phyloP scores from a whole-genome alignment of 495 filamentous ascomycete species.

The Pseudevernia furfuracea region DNA sequence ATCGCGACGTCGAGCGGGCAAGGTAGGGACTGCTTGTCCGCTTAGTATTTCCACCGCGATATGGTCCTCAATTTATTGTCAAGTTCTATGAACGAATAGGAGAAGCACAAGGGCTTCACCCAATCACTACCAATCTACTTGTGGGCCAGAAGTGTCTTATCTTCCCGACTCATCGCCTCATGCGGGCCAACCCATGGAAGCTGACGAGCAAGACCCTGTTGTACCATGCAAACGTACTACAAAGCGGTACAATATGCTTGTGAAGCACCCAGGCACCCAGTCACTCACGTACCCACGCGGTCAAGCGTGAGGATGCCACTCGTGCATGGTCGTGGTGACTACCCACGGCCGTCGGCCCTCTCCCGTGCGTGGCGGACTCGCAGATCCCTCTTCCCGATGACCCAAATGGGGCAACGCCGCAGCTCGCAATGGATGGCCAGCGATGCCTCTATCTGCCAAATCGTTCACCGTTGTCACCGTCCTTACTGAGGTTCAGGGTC shows the following conservation, averaged over 20 bases:
- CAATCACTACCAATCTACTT: background rate
- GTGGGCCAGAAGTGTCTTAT: background rate
- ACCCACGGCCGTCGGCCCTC: slow-evolving; percentile 6
- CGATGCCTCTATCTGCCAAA: background rate
- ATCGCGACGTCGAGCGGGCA: background rate
- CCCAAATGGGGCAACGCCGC: background rate
- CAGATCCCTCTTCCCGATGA: background rate
- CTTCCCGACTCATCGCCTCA: background rate
- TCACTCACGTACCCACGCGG: no score
- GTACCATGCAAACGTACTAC: background rate
- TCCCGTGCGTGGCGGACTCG: slow-evolving; percentile 7
- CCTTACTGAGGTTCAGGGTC: background rate
- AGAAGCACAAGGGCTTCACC: background rate
- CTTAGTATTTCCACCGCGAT: background rate
- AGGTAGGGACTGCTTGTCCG: background rate
- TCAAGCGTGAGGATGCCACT: slow-evolving; percentile 3
- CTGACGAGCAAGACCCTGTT: background rate
- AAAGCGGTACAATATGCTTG: background rate
- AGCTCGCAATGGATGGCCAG: background rate
- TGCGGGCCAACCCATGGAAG: background rate
- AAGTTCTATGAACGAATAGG: background rate
- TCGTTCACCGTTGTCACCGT: background rate
- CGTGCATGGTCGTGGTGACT: background rate
- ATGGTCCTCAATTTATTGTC: no score
- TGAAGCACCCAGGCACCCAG: no score